A percentile compares a stretch with the other conserved stretches of the same genome.
Evolutionary conservation across 306 rosid genomes (phyloP).

Genomic region (Coriaria nepalensis): DNA sequence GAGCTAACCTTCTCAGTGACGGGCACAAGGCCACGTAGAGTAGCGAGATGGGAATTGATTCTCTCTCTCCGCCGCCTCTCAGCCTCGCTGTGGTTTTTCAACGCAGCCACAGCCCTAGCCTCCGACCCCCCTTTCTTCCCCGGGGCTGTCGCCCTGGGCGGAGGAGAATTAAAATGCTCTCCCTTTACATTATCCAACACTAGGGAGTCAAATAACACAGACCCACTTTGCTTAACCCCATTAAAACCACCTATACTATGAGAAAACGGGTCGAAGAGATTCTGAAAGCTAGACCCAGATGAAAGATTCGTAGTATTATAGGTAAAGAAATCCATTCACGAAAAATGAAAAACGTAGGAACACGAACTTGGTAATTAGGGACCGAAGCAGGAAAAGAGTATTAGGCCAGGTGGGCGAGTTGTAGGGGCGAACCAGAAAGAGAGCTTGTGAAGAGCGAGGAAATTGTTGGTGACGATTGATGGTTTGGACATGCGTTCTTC

Average conservation of each 20-base stretch:
- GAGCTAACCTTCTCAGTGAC: conserved; percentile 42
- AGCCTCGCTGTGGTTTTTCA: conserved; percentile 80
- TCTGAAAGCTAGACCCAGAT: conserved; percentile 14
- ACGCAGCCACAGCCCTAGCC: conserved; percentile 52
- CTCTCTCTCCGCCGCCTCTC: conserved; percentile 87
- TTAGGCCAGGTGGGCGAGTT: conserved; percentile 59
- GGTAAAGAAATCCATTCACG: conserved; percentile 23
- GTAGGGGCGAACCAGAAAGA: conserved; percentile 65
- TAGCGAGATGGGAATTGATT: conserved; percentile 67
- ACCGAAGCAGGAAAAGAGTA: conserved; percentile 19
- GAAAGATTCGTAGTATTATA: conserved; percentile 22
- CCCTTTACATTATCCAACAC: conserved; percentile 43
- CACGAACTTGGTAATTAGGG: conserved; percentile 5
- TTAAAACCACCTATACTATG: conserved; percentile 14
- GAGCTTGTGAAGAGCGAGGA: conserved; percentile 35
- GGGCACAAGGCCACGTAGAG: conserved; percentile 61
- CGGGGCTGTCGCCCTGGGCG: conserved; percentile 20
- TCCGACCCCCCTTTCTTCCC: conserved; percentile 46
- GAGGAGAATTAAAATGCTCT: conserved; percentile 44
- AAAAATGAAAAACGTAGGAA: background rate
- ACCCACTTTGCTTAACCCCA: conserved; percentile 20
- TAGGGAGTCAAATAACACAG: conserved; percentile 26
- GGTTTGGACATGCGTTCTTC: conserved; percentile 34
- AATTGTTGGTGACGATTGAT: conserved; percentile 15
- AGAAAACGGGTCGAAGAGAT: conserved; percentile 21